phyloP scores from a whole-genome alignment of 75 land plant species.

The Azolla pinnata region DNA sequence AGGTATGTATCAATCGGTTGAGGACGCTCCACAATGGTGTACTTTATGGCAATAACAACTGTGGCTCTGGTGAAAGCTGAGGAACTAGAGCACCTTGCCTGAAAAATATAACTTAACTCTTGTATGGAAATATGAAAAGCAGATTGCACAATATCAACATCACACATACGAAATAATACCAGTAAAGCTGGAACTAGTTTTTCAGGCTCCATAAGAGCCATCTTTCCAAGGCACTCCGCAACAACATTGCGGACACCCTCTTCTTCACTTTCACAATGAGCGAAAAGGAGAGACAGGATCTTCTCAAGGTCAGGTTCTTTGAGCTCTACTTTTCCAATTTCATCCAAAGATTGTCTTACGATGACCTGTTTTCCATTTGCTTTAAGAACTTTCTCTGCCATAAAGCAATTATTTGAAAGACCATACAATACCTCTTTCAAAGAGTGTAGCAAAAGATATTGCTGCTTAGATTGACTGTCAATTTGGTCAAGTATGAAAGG shows the following conservation, averaged over 20 bases:
- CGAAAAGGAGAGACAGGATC: constrained; percentile 70
- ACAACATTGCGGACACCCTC: constrained; percentile 99
- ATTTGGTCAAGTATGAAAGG: constrained; percentile 93
- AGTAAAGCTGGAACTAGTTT: constrained; percentile 85
- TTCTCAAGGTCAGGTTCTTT: constrained; percentile 77
- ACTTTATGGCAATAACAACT: constrained; percentile 92
- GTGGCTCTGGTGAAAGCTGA: constrained; percentile 96
- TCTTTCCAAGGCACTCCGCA: constrained; percentile 94
- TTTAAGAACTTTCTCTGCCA: too few species aligned
- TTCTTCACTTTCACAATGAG: constrained; percentile 98
- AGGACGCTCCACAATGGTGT: constrained; percentile 88
- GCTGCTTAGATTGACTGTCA: constrained; percentile 91
- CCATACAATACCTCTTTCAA: constrained; percentile 98
- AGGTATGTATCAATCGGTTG: constrained; percentile 81
- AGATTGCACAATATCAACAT: background rate
- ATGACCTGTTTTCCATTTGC: too few species aligned
- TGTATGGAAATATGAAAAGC: too few species aligned
- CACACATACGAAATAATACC: constrained; percentile 29
- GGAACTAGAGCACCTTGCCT: constrained; percentile 70
- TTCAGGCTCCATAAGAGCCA: constrained; percentile 91
- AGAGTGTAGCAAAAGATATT: constrained; percentile 92
- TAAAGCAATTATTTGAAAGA: too few species aligned
- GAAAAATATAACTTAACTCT: constrained; percentile 2
- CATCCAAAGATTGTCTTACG: constrained; percentile 80
- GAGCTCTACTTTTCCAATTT: constrained; percentile 58